Evolutionary conservation across 2,329 filamentous ascomycete genomes (phyloP), one percentile per base, ranked within the genome.

Genomic region (Paramyrothecium sp.): DNA sequence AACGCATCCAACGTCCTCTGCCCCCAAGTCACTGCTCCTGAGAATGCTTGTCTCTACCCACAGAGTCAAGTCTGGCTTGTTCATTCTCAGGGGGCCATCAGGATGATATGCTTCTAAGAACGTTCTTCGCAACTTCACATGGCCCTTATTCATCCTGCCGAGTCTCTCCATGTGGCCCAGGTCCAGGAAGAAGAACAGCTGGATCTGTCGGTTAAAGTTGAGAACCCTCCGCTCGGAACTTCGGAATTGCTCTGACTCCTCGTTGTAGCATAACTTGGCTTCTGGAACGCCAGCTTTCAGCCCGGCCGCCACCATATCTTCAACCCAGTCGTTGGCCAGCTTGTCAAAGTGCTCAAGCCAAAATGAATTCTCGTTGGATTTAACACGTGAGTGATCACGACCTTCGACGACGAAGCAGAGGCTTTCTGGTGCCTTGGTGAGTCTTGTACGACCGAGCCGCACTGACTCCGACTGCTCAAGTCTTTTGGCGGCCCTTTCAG

Each of bases 1-100:
- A 21, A 57, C 61, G 21, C 61, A 63, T 2, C 61, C 61, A 47
- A 63, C 26, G 19, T 62, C 62, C 46, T 63, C 61, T 1, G 61
- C 61, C 13, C 59, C 58, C 16, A 63, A 54, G 22, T 63, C 61
- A 3, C 59, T 17, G 1, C 58, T 50, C 26, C 62, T 62, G 11
- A 62, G 21, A 1, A 63, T 56, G 1, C 60, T 58, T 8, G 61
- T 26, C 23, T 63, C 61, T n/a, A 62, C 61, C 61, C 61, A 62
- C 17, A 63, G 51, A n/a, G 59, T 20, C 3, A 63, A 5, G 3
- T 63, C 51, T 1, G 58, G 51, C 12, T 48, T 58, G 19, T 59
- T 49, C 46, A 62, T 55, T n/a, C n/a, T n/a, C n/a, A n/a, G n/a
- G 0, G 5, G n/a, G 2, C 61, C 61, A 2, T 54, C 58, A 2